These are phyloP conservation scores for Arthrobotrys megalospora DNA, from an alignment of 2,329 filamentous ascomycete species.

Conservation along the genomic window DNA sequence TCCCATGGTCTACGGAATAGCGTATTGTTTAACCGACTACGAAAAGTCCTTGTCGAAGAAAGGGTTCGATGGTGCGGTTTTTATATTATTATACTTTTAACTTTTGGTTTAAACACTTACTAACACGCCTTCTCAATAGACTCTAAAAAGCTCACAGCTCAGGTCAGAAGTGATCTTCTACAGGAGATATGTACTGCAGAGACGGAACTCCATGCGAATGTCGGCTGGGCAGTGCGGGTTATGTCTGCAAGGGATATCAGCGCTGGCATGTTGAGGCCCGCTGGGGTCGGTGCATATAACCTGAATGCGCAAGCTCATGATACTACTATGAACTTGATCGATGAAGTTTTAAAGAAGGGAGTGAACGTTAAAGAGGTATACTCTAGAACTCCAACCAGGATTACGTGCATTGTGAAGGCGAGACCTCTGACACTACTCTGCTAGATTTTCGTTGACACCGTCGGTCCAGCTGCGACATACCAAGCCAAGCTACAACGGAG, in stretches of 20 bases:
- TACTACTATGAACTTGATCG: slow-evolving; percentile 82
- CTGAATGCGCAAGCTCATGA: slow-evolving; percentile 82
- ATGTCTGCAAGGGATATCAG: slow-evolving; percentile 88
- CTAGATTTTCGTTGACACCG: slow-evolving; percentile 90
- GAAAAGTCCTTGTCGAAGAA: slow-evolving; percentile 62
- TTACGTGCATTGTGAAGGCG: background rate
- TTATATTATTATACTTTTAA: slow-evolving; percentile 66
- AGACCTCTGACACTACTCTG: slow-evolving; percentile 5
- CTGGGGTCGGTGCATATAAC: slow-evolving; percentile 74
- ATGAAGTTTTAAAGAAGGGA: slow-evolving; percentile 80
- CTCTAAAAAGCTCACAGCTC: slow-evolving; percentile 88
- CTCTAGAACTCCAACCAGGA: background rate
- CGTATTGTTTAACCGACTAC: slow-evolving; percentile 68
- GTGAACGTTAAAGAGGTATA: slow-evolving; percentile 81
- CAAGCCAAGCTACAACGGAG: slow-evolving; percentile 86
- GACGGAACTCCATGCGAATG: slow-evolving; percentile 70
- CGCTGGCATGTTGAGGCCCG: slow-evolving; percentile 80
- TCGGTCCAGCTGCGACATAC: slow-evolving; percentile 84
- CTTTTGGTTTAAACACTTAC: slow-evolving; percentile 73
- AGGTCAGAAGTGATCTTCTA: slow-evolving; percentile 82
- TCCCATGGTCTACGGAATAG: slow-evolving; percentile 80
- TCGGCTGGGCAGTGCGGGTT: slow-evolving; percentile 86
- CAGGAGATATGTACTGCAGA: slow-evolving; percentile 64
- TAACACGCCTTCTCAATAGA: slow-evolving; percentile 82
- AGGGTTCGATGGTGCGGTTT: slow-evolving; percentile 75